phyloP scores from a whole-genome alignment of 164 flowering plant genomes.

The Houttuynia cordata region DNA sequence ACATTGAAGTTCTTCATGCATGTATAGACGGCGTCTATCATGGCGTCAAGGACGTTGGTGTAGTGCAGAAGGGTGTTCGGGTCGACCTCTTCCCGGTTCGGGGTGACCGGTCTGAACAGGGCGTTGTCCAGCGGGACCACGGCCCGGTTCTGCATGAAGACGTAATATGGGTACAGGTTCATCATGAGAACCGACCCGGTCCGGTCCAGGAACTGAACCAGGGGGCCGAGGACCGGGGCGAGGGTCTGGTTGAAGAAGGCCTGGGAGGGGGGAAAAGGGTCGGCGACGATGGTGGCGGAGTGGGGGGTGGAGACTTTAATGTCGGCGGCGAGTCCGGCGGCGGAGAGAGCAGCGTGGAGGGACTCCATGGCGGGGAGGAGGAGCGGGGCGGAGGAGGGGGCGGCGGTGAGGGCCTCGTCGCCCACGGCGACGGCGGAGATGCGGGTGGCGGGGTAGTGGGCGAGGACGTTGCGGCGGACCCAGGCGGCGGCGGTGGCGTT shows the following conservation, averaged over 20 bases:
- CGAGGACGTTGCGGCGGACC: conserved; percentile 61
- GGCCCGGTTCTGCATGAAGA: conserved; percentile 91
- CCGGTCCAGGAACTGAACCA: conserved; percentile 54
- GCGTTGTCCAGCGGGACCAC: conserved; percentile 83
- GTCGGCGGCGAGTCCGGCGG: conserved; percentile 51
- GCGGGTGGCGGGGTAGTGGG: conserved; percentile 62
- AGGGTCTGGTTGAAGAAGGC: conserved; percentile 79
- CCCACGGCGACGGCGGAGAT: conserved; percentile 77
- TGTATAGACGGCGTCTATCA: conserved; percentile 76
- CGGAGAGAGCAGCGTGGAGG: conserved; percentile 60
- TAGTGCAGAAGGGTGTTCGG: conserved; percentile 91
- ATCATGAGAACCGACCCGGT: conserved; percentile 82
- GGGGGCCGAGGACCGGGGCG: conserved; percentile 31
- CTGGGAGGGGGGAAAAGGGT: conserved; percentile 94
- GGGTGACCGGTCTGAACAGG: conserved; percentile 66
- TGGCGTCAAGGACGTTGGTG: conserved; percentile 83
- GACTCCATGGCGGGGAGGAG: conserved; percentile 84
- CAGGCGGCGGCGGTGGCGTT: conserved; percentile 82
- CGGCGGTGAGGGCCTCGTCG: conserved; percentile 78
- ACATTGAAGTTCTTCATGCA: conserved; percentile 82
- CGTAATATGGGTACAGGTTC: conserved; percentile 93
- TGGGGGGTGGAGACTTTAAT: conserved; percentile 85
- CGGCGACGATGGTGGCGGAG: conserved; percentile 65
- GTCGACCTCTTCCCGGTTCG: conserved; percentile 90
- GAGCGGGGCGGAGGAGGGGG: conserved; percentile 63